Percentiles rank a stretch among this genome's conserved stretches.
Conservation (phyloP, 2,329 filamentous ascomycete species). For the Bipolaris gigantea region DNA sequence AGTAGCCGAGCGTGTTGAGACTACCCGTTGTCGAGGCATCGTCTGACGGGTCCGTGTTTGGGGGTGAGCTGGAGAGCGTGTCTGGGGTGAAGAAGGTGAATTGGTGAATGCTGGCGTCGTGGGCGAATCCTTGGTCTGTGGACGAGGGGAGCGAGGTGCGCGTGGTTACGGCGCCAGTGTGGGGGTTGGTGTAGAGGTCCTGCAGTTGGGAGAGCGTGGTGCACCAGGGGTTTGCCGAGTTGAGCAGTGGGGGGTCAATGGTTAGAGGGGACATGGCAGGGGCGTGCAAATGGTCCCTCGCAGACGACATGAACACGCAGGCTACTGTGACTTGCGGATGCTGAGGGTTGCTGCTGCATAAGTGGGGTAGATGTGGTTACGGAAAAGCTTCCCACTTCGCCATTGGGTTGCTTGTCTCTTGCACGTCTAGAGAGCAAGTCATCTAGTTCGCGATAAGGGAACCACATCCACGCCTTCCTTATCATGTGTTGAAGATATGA, state of each 20-base stretch:
- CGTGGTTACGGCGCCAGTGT: slow-evolving; percentile 74
- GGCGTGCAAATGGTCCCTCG: not conserved
- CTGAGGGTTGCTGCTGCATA: not conserved
- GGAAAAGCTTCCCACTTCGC: not conserved
- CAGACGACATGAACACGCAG: not conserved
- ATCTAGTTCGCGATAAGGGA: no score
- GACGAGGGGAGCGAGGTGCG: slow-evolving; percentile 63
- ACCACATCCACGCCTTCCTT: no score
- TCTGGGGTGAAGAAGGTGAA: slow-evolving; percentile 65
- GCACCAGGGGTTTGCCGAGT: slow-evolving; percentile 77
- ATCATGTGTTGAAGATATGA: no score
- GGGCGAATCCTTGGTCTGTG: slow-evolving; percentile 58
- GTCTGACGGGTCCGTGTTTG: slow-evolving; percentile 22
- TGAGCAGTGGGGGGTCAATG: slow-evolving; percentile 69
- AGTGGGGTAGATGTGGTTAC: slow-evolving; percentile 1
- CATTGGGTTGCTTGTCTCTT: no score
- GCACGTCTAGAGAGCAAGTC: no score
- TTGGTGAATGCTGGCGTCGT: slow-evolving; percentile 63
- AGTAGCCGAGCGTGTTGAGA: slow-evolving; percentile 76
- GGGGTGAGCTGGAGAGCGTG: slow-evolving; percentile 32
- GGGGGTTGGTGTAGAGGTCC: slow-evolving; percentile 61
- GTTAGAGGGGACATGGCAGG: slow-evolving; percentile 43
- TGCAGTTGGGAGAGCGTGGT: slow-evolving; percentile 65
- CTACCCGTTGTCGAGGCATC: slow-evolving; percentile 32
- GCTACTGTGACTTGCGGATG: not conserved